Conservation (phyloP, 176 grass and related monocot species). For the Bonia amplexicaulis region DNA sequence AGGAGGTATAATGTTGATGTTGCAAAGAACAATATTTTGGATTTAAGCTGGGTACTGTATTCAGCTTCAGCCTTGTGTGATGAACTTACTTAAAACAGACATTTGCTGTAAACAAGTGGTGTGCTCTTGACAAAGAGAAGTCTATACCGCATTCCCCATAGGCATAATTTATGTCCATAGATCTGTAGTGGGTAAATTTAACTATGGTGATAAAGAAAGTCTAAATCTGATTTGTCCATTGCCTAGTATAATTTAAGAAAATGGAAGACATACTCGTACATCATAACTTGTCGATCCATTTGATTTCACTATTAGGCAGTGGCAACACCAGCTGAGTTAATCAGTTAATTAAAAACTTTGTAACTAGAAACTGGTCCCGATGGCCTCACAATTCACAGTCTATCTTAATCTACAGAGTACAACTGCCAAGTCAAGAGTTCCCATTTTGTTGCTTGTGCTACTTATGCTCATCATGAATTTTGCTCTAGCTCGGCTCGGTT, state of each 20-base stretch:
- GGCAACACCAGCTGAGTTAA: background rate
- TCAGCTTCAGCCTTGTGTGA: background rate
- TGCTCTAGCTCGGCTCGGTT: no score
- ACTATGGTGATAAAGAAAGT: background rate
- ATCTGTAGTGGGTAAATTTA: background rate
- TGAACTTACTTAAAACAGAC: background rate
- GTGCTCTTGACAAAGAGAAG: background rate
- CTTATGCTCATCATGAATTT: background rate
- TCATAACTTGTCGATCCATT: background rate
- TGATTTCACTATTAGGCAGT: background rate
- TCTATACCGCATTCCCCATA: background rate
- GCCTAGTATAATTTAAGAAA: background rate
- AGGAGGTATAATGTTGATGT: background rate
- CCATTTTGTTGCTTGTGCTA: background rate
- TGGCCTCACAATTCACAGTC: background rate
- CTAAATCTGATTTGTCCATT: background rate
- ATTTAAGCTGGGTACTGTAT: background rate
- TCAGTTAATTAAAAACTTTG: background rate
- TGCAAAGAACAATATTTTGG: background rate
- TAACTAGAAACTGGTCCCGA: background rate
- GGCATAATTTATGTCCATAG: background rate
- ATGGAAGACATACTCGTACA: background rate
- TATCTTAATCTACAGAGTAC: background rate
- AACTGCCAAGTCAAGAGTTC: background rate
- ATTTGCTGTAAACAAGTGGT: background rate